Base-by-base conservation (phyloP, 1,284 basidiomycete genomes). In the Omphalotus olearius region DNA sequence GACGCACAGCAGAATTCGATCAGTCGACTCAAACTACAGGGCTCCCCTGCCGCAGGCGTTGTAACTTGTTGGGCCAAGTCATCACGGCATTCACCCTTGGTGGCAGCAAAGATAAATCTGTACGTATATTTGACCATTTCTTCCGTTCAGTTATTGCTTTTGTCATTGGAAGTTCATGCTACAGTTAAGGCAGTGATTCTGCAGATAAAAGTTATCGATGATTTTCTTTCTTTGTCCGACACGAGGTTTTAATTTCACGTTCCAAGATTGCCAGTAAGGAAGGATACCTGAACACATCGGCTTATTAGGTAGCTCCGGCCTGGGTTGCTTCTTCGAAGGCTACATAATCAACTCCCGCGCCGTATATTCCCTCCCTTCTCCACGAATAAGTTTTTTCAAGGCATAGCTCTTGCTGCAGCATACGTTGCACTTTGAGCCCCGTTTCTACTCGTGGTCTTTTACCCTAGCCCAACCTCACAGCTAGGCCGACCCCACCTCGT, bases 401-500 rank as follows among this genome's bases (percentile, higher is more conserved):
- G 23, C 45, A 55, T 45, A 28, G 39, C 41, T 50, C 20, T 37
- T 37, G 38, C 30, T 28, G 28, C 38, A 53, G 26, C 35, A 50
- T 50, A 33, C 30, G 30, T 33, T 33, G 30, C 30, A 33, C 30
- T 33, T 48, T 30, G 49, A 41, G 36, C 59, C 53, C 51, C 51
- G 56, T 57, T 55, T 57, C 48, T 57, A 58, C 59, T 60, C 61
- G 62, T 60, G 58, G 59, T 54, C 54, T 52, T 57, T 55, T 56
- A 56, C 58, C 51, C 52, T 60, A 57, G 61, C 55, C 63, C 59
- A 61, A 61, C 63, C 70, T 64, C 65, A 33, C 62, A 60, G 66
- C 67, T 62, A 55, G 71, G 67, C 60, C 63, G 64, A 67, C 67
- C 62, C 62, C 64, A 67, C 74, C 75, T 71, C 74, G 75, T 76